Evolutionary conservation across 257 asterid species (phyloP).

Genomic region (Thymus quinquecostatus): DNA sequence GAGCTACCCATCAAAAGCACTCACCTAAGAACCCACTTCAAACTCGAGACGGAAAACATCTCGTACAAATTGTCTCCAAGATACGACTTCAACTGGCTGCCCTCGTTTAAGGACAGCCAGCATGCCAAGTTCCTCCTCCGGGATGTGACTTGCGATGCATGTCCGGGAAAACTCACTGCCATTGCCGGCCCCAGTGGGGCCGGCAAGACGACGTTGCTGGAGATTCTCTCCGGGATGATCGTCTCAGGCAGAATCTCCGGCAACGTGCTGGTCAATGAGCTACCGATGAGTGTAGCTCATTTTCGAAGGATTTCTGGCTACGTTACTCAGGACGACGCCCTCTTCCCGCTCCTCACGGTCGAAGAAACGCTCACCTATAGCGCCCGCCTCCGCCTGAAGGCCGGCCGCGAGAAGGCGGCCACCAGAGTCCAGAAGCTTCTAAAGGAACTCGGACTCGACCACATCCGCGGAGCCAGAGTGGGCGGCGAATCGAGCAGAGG

Average conservation of each 20-base stretch:
- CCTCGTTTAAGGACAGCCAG: conserved; percentile 20
- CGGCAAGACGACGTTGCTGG: conserved; percentile 78
- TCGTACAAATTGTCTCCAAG: conserved; percentile 50
- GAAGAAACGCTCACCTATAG: conserved; percentile 67
- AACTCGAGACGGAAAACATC: conserved; percentile 45
- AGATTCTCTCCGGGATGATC: conserved; percentile 56
- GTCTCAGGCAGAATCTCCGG: conserved; percentile 44
- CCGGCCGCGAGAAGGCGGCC: conserved; percentile 26
- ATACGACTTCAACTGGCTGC: conserved; percentile 29
- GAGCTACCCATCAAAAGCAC: conserved; percentile 46
- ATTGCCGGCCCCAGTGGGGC: conserved; percentile 89
- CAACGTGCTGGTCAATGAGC: conserved; percentile 52
- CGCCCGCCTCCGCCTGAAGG: conserved; percentile 62
- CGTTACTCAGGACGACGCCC: conserved; percentile 75
- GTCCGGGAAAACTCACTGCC: conserved; percentile 72
- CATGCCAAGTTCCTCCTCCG: conserved; percentile 41
- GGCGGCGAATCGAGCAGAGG: conserved; percentile 60
- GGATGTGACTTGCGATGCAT: conserved; percentile 61
- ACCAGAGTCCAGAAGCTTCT: conserved; percentile 45
- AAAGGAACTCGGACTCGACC: conserved; percentile 67
- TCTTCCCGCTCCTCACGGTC: conserved; percentile 75
- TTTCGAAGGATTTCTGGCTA: conserved; percentile 67
- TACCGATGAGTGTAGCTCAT: conserved; percentile 43
- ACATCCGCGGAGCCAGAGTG: conserved; percentile 45
- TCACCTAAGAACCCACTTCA: conserved; percentile 41